Conservation (phyloP, 2,329 filamentous ascomycete genomes). For the Teratosphaeria gauchensis region DNA sequence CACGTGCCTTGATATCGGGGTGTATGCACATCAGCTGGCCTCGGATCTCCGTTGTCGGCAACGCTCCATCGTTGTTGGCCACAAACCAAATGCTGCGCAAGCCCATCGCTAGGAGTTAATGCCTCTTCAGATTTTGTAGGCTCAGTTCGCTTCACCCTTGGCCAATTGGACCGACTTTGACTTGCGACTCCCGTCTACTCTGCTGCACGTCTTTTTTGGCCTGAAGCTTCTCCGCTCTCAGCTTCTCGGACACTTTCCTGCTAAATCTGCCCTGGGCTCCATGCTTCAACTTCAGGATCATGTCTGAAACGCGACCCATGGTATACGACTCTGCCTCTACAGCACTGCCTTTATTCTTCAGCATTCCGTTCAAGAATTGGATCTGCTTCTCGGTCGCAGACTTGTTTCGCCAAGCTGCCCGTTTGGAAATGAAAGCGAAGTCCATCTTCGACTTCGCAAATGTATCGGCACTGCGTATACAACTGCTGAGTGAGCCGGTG, state of each 20-base stretch:
- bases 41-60: too few relatives aligned
- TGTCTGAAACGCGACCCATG: conserved; percentile 74
- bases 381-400: conserved; percentile 56
- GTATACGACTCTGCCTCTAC: conserved; percentile 52
- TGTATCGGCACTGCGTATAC: conserved; percentile 76
- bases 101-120: background rate
- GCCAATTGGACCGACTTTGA: conserved; percentile 7
- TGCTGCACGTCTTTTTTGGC: conserved; percentile 32
- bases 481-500: conserved; percentile 58
- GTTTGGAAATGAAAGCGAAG: conserved; percentile 54
- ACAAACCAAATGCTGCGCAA: too few relatives aligned
- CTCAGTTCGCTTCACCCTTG: background rate
- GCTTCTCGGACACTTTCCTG: conserved; percentile 22
- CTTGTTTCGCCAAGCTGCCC: conserved; percentile 58
- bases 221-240: conserved; percentile 23
- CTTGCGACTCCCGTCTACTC: background rate
- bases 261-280: conserved; percentile 60
- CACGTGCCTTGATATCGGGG: too few relatives aligned
- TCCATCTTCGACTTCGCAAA: conserved; percentile 24
- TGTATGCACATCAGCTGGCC: too few relatives aligned
- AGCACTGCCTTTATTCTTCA: conserved; percentile 23
- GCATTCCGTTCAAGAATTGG: conserved; percentile 57
- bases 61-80: too few relatives aligned
- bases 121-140: background rate
- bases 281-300: conserved; percentile 87